A percentile compares a stretch with the other conserved stretches of the same genome.
phyloP scores from a whole-genome alignment of 441 rosid genomes.

The Eutrema salsugineum region DNA sequence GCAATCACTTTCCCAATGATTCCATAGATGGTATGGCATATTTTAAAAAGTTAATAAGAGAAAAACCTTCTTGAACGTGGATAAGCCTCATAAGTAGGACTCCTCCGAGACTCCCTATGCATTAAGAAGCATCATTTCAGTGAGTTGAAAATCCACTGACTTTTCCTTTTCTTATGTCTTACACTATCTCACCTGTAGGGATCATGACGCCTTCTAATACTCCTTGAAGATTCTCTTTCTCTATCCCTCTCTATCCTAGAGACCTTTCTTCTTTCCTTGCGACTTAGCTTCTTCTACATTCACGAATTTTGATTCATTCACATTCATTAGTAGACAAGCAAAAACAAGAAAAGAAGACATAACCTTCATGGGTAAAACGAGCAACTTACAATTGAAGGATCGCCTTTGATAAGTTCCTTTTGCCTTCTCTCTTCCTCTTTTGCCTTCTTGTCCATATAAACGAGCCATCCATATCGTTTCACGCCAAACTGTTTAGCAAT shows the following conservation, averaged over 20 bases:
- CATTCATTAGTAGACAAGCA: not conserved
- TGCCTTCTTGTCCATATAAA: constrained; percentile 88
- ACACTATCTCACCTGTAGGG: constrained; percentile 69
- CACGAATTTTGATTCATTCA: constrained; percentile 13
- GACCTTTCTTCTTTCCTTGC: constrained; percentile 95
- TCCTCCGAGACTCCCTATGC: constrained; percentile 75
- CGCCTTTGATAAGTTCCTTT: constrained; percentile 94
- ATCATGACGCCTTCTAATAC: constrained; percentile 70
- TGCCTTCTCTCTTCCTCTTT: constrained; percentile 95
- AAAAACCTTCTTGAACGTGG: constrained; percentile 72
- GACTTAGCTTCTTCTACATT: constrained; percentile 84
- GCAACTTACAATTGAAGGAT: constrained; percentile 90
- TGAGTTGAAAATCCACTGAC: not conserved
- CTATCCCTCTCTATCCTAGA: constrained; percentile 89
- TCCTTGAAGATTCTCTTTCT: constrained; percentile 75
- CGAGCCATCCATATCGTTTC: constrained; percentile 95
- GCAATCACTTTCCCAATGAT: not conserved
- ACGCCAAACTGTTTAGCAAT: constrained; percentile 93
- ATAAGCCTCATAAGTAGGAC: constrained; percentile 98
- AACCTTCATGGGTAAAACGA: not conserved
- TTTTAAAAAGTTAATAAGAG: constrained; percentile 2
- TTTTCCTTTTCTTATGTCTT: not conserved
- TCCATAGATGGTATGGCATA: not conserved
- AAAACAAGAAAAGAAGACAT: not conserved
- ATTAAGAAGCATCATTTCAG: constrained; percentile 6